Percentiles rank a stretch among this genome's conserved stretches.
These are phyloP conservation scores for Ascosphaera aggregata DNA, from an alignment of 2,329 filamentous ascomycete genomes.

Conservation along the genomic window DNA sequence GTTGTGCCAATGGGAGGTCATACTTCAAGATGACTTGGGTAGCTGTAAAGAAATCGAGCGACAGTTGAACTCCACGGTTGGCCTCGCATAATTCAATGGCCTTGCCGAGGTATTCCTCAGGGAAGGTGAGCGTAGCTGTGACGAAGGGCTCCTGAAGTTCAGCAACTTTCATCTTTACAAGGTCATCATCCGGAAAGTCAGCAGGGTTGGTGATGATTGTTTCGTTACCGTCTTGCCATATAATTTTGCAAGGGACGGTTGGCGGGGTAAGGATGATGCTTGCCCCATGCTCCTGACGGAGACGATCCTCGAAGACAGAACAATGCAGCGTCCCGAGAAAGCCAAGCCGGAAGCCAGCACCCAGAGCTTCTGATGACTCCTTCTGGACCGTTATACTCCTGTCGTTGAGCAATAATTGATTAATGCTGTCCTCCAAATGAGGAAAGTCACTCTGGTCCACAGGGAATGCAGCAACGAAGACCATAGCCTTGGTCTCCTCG, in stretches of 20 bases:
- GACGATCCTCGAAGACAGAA: conserved; percentile 92
- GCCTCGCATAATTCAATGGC: conserved; percentile 88
- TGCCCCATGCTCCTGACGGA: conserved; percentile 82
- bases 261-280: conserved; percentile 95
- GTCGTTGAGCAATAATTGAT: conserved; percentile 83
- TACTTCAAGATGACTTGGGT: conserved; percentile 92
- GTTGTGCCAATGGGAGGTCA: conserved; percentile 60
- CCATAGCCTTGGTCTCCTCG: conserved; percentile 95
- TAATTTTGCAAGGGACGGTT: conserved; percentile 72
- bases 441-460: conserved; percentile 74
- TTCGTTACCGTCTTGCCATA: conserved; percentile 56
- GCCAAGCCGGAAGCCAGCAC: conserved; percentile 79
- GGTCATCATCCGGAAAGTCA: conserved; percentile 58
- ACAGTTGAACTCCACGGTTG: conserved; percentile 69
- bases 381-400: conserved; percentile 85
- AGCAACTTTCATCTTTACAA: conserved; percentile 28
- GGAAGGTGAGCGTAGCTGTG: conserved; percentile 63
- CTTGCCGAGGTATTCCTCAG: conserved; percentile 80
- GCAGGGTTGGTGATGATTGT: conserved; percentile 65
- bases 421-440: conserved; percentile 79
- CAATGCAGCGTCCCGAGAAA: conserved; percentile 95
- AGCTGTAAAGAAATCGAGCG: conserved; percentile 73
- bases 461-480: conserved; percentile 92
- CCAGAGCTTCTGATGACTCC: conserved; percentile 80
- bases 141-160: conserved; percentile 56